Conservation (phyloP, 2,329 filamentous ascomycete species). For the Diaporthe capsici region DNA sequence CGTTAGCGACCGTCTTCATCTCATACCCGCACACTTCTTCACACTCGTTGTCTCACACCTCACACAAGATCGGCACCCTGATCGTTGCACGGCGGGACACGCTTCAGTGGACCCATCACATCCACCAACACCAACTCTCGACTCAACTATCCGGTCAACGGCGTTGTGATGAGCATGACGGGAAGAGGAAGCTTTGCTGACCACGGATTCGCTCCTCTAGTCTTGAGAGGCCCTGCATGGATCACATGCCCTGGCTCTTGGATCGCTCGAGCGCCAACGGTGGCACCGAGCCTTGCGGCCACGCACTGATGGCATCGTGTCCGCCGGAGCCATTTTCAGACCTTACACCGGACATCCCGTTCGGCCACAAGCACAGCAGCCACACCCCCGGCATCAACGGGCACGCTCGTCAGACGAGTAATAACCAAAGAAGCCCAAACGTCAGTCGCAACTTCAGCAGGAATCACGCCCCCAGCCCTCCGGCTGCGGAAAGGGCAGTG, state of each 20-base stretch:
- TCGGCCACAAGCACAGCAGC: slow-evolving; percentile 61
- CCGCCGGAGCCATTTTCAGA: slow-evolving; percentile 77
- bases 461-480: background rate
- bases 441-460: slow-evolving; percentile 38
- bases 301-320: slow-evolving; percentile 93
- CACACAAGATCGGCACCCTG: slow-evolving; percentile 3
- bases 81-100: slow-evolving; percentile 23
- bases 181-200: slow-evolving; percentile 32
- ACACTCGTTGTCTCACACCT: slow-evolving; percentile 33
- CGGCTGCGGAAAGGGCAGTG: background rate
- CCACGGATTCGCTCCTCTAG: slow-evolving; percentile 62
- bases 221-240: slow-evolving; percentile 94
- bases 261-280: slow-evolving; percentile 71
- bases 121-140: slow-evolving; percentile 17
- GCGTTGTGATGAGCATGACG: slow-evolving; percentile 17
- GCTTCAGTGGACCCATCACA: slow-evolving; percentile 19
- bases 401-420: slow-evolving; percentile 54
- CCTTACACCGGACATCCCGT: slow-evolving; percentile 65
- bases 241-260: slow-evolving; percentile 86
- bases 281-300: slow-evolving; percentile 79
- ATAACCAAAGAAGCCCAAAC: slow-evolving; percentile 38
- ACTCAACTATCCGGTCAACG: slow-evolving; percentile 6
- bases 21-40: slow-evolving; percentile 16
- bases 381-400: slow-evolving; percentile 51
- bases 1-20: slow-evolving; percentile 59